Percentiles rank a stretch among this genome's conserved stretches.
phyloP scores from a whole-genome alignment of 371 early-diverging fungal species.

The Dinochytrium kinnereticum region DNA sequence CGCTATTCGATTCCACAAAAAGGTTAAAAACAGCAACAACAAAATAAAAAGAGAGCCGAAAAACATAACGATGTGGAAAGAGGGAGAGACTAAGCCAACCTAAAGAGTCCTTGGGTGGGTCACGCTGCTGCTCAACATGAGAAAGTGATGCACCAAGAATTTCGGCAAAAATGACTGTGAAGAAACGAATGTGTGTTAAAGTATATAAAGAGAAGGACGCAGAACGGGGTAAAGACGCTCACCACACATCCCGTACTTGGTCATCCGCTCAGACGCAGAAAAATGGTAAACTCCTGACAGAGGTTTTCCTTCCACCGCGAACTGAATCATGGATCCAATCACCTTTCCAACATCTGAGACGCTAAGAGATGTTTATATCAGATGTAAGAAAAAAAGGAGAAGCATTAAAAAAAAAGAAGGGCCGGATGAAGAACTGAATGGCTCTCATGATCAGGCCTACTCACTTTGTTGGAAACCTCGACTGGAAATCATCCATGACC shows the following conservation, averaged over 20 bases:
- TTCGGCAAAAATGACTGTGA: constrained; percentile 28
- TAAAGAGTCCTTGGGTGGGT: constrained; percentile 31
- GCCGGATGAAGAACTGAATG: background rate
- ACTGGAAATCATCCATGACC: constrained; percentile 72
- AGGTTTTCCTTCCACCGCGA: constrained; percentile 59
- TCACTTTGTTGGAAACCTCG: constrained; percentile 78
- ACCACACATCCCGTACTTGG: constrained; percentile 83
- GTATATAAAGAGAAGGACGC: background rate
- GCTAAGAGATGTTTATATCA: background rate
- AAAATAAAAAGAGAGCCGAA: background rate
- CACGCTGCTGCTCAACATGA: constrained; percentile 35
- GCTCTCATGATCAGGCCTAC: background rate
- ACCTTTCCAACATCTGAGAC: constrained; percentile 73
- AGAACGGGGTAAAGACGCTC: constrained; percentile 37
- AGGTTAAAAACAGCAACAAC: too few species aligned
- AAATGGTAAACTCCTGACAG: constrained; percentile 71
- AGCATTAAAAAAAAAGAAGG: background rate
- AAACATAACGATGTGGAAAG: background rate
- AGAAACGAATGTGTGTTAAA: background rate
- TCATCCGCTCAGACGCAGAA: constrained; percentile 64
- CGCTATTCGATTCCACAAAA: too few species aligned
- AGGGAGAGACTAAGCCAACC: constrained; percentile 9
- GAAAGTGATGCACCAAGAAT: constrained; percentile 18
- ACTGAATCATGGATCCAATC: constrained; percentile 32
- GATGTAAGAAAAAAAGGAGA: background rate